Conservation (phyloP, 208 protist genomes). For the Trypanosoma lewisi region DNA sequence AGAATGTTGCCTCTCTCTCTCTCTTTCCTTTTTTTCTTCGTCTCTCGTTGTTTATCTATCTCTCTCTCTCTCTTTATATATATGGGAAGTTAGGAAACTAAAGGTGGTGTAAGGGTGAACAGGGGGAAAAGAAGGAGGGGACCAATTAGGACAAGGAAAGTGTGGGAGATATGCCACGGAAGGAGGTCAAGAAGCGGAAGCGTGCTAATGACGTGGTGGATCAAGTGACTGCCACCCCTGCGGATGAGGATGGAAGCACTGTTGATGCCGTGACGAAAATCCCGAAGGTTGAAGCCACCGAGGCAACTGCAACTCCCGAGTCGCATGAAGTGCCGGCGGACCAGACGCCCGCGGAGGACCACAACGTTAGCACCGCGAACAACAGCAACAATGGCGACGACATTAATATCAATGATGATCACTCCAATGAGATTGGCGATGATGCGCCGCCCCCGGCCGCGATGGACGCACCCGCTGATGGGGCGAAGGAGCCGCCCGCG, state of each 20-base stretch:
- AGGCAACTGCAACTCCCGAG: slow-evolving; percentile 27
- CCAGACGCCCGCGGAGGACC: not conserved
- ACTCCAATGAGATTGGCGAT: not conserved
- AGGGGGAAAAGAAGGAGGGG: not conserved
- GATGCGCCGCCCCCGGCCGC: not conserved
- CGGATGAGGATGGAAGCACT: slow-evolving; percentile 23
- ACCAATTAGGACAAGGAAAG: slow-evolving; percentile 5
- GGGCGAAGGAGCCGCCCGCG: slow-evolving; percentile 4
- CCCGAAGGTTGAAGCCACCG: slow-evolving; percentile 37
- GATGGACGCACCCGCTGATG: not conserved
- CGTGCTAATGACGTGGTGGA: slow-evolving; percentile 28
- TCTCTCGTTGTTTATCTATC: slow-evolving; percentile 9
- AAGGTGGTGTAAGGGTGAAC: not conserved
- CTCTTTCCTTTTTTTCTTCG: not conserved
- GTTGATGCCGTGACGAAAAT: slow-evolving; percentile 23
- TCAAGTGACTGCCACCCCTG: slow-evolving; percentile 11
- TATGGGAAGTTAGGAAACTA: not conserved
- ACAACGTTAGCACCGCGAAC: slow-evolving; percentile 5
- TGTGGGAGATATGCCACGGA: slow-evolving; percentile 24
- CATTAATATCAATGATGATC: too few relatives aligned
- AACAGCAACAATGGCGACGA: too few relatives aligned
- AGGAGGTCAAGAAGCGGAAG: slow-evolving; percentile 24
- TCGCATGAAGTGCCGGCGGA: not conserved
- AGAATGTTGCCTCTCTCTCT: too few relatives aligned
- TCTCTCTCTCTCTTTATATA: slow-evolving; percentile 14